A percentile compares a stretch with the other conserved stretches of the same genome.
phyloP scores from a whole-genome alignment of 1,284 basidiomycete species.

The Sporisorium iseilematis-ciliati region DNA sequence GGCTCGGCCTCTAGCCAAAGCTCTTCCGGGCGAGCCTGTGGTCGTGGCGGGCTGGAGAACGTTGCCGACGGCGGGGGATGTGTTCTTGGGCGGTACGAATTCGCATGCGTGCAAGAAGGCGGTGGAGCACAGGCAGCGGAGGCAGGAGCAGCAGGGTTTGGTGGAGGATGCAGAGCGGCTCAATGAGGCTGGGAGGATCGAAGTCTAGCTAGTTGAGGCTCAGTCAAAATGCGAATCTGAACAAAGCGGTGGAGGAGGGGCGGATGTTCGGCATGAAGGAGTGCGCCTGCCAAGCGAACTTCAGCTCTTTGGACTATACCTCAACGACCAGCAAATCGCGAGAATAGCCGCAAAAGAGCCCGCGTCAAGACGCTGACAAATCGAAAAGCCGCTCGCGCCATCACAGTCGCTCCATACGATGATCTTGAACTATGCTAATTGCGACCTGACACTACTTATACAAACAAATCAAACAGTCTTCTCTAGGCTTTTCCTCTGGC shows the following conservation, averaged over 20 bases:
- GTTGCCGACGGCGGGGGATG: conserved; percentile 90
- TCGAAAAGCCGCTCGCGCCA: too few species aligned
- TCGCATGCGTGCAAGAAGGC: conserved; percentile 89
- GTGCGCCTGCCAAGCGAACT: too few species aligned
- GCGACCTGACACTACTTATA: too few species aligned
- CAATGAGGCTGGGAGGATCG: conserved; percentile 58
- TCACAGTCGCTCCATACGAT: too few species aligned
- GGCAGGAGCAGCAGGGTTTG: conserved; percentile 77
- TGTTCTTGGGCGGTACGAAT: conserved; percentile 81
- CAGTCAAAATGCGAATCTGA: conserved; percentile 58
- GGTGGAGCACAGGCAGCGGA: conserved; percentile 81
- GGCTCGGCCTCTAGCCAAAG: conserved; percentile 75
- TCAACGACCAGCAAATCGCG: too few species aligned
- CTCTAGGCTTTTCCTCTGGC: conserved; percentile 4
- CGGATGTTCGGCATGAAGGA: too few species aligned
- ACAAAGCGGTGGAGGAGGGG: conserved; percentile 71
- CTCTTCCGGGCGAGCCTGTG: conserved; percentile 86
- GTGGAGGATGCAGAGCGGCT: conserved; percentile 82
- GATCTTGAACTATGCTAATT: too few species aligned
- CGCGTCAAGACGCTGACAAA: too few species aligned
- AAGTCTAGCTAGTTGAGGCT: conserved; percentile 49
- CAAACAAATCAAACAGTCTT: neutral
- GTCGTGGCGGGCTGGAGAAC: conserved; percentile 94
- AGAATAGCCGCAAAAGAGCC: too few species aligned
- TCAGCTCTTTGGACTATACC: too few species aligned